These are phyloP conservation scores for Rhodotorula paludigena DNA, from an alignment of 768 basidiomycete genomes.

Conservation along the genomic window DNA sequence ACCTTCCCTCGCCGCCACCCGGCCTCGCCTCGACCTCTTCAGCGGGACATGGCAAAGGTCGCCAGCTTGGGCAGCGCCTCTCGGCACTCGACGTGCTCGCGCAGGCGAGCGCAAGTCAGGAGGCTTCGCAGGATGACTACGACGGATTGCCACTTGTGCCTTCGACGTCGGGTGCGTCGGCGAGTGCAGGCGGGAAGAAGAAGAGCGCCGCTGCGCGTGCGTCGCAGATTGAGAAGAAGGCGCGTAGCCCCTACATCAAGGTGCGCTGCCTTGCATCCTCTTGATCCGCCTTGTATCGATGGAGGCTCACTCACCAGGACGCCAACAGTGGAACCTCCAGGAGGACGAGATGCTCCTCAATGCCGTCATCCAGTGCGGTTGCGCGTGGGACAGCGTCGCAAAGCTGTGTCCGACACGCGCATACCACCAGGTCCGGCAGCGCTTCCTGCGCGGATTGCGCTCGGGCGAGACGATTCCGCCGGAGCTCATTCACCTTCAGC, in stretches of 20 bases:
- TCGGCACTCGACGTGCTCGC: conserved; percentile 14
- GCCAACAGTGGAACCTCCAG: conserved; percentile 24
- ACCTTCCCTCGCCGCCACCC: not conserved
- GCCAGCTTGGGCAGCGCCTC: not conserved
- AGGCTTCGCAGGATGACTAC: not conserved
- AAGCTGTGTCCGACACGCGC: conserved; percentile 39
- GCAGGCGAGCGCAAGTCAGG: not conserved
- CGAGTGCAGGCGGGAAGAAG: not conserved
- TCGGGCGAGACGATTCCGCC: conserved; percentile 29
- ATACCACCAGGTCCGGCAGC: conserved; percentile 44
- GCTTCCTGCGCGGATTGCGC: conserved; percentile 40
- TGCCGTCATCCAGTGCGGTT: conserved; percentile 40
- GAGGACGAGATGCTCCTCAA: conserved; percentile 43
- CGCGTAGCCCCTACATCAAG: conserved; percentile 23
- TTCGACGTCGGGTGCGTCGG: not conserved
- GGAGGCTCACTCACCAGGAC: not conserved
- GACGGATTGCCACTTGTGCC: not conserved
- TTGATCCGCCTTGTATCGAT: not conserved
- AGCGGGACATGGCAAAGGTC: not conserved
- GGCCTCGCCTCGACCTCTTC: not conserved
- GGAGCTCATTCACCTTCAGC: conserved; percentile 25
- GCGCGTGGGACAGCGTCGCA: conserved; percentile 44
- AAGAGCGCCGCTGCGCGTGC: not conserved
- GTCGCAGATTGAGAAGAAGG: conserved; percentile 11
- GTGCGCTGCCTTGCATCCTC: not conserved